Conservation (phyloP, 2,329 filamentous ascomycete genomes). For the Hymenoscyphus salicellus region DNA sequence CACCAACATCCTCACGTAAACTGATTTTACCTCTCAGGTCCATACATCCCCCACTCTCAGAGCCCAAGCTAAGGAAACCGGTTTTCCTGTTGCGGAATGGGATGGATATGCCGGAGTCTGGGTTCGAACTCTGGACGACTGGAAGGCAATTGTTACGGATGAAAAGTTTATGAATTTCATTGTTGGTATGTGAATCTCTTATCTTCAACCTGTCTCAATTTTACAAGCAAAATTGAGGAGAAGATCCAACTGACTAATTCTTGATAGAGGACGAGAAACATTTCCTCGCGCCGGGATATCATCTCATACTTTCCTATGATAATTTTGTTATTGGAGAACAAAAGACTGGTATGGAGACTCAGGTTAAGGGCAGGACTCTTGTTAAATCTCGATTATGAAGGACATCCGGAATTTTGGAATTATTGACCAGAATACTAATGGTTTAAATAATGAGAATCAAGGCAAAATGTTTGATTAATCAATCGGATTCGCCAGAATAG, state of each 20-base stretch:
- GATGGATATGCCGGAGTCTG: not conserved
- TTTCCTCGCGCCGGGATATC: not conserved
- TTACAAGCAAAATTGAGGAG: not conserved
- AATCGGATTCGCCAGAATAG: too few species aligned
- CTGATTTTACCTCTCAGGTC: not conserved
- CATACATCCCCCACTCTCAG: not conserved
- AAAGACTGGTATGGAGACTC: not conserved
- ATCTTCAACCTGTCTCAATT: too few species aligned
- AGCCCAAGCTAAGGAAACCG: not conserved
- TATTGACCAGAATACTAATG: not conserved
- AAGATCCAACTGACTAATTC: not conserved
- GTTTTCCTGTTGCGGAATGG: not conserved
- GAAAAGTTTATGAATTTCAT: not conserved
- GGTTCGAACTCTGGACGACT: not conserved
- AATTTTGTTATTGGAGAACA: not conserved
- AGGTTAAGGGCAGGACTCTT: not conserved
- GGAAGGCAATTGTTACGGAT: not conserved
- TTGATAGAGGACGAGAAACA: not conserved
- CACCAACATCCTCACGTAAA: not conserved
- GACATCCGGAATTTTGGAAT: not conserved
- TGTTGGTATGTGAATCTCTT: not conserved
- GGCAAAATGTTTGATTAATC: too few species aligned
- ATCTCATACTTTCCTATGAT: slow-evolving; percentile 1
- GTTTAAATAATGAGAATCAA: too few species aligned
- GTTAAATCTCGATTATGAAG: not conserved